Conservation (phyloP, 495 filamentous ascomycete species). For the Talaromyces thailandensis region DNA sequence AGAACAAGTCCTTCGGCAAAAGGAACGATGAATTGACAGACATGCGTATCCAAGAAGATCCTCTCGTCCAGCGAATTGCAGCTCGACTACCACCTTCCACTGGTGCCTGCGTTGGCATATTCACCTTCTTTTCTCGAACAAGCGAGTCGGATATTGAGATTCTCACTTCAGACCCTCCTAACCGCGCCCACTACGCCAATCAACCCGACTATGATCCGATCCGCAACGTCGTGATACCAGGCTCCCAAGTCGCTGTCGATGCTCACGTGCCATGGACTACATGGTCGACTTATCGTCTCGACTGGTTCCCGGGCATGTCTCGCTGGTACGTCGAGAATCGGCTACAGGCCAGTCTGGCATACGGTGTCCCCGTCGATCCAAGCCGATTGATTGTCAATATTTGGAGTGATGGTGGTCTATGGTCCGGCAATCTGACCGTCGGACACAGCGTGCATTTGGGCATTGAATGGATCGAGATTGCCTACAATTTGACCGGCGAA, state of each 20-base stretch:
- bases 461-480: constrained; percentile 66
- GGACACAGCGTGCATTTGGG: constrained; percentile 53
- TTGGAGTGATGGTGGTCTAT: constrained; percentile 67
- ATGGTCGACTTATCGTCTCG: constrained; percentile 65
- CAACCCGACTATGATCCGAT: constrained; percentile 49
- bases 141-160: constrained; percentile 77
- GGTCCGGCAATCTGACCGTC: constrained; percentile 63
- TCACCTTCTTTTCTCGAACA: constrained; percentile 53
- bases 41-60: not conserved
- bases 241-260: constrained; percentile 21
- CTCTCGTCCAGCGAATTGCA: constrained; percentile 16
- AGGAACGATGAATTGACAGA: not conserved
- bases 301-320: constrained; percentile 55
- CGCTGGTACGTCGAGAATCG: constrained; percentile 59
- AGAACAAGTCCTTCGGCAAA: not conserved
- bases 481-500: constrained; percentile 45
- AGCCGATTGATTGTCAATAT: constrained; percentile 60
- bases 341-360: constrained; percentile 48
- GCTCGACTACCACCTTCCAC: constrained; percentile 16
- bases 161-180: constrained; percentile 47
- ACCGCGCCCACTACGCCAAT: constrained; percentile 62
- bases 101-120: constrained; percentile 62
- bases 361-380: constrained; percentile 50
- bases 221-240: constrained; percentile 24
- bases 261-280: constrained; percentile 44